These are phyloP conservation scores for Apiospora sp. DNA, from an alignment of 2,329 filamentous ascomycete genomes.

Conservation along the genomic window DNA sequence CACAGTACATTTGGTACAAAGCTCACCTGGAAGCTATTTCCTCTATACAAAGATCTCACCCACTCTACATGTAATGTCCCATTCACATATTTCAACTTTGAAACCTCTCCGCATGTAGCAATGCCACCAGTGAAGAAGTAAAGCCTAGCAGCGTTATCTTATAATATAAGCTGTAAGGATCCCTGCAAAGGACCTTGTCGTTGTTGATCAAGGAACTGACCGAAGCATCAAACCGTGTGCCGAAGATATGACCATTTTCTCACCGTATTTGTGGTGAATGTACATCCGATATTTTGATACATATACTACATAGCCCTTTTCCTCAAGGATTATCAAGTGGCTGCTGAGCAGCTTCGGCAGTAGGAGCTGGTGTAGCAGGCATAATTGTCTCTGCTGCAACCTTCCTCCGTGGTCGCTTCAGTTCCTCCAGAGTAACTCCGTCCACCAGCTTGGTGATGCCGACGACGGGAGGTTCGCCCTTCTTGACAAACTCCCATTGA, in stretches of 20 bases:
- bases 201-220: not conserved
- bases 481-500: slow-evolving; percentile 92
- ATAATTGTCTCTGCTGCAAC: slow-evolving; percentile 55
- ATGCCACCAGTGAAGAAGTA: too few species aligned
- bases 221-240: not conserved
- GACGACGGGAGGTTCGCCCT: slow-evolving; percentile 87
- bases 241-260: not conserved
- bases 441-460: slow-evolving; percentile 91
- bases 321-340: slow-evolving; percentile 9
- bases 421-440: slow-evolving; percentile 80
- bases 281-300: slow-evolving; percentile 6
- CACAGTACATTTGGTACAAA: not conserved
- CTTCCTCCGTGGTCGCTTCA: slow-evolving; percentile 81
- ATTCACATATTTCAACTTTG: not conserved
- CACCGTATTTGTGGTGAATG: slow-evolving; percentile 8
- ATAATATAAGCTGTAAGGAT: not conserved
- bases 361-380: slow-evolving; percentile 25
- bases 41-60: not conserved
- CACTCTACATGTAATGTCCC: not conserved
- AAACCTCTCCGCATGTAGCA: not conserved
- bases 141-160: not conserved
- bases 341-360: slow-evolving; percentile 4
- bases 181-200: not conserved
- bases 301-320: slow-evolving; percentile 11
- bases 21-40: not conserved